Conservation (phyloP, 2,329 filamentous ascomycete genomes). For the Aspergillus neotritici region DNA sequence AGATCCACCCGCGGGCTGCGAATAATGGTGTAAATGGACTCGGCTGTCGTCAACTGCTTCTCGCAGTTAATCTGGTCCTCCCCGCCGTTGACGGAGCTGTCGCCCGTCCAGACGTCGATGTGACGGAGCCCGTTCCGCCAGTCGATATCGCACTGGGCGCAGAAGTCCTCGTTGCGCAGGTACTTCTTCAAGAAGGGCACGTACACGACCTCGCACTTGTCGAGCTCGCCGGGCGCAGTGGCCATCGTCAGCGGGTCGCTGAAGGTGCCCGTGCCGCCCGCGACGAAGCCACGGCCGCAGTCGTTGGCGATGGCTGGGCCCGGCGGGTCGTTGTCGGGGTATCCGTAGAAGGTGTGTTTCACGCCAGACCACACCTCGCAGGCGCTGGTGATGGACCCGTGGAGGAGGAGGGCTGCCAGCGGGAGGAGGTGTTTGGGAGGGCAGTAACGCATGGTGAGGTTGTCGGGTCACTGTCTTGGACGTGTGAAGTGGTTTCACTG, state of each 20-base stretch:
- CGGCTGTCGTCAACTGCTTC: slow-evolving; percentile 28
- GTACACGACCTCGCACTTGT: slow-evolving; percentile 43
- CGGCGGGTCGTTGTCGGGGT: slow-evolving; percentile 37
- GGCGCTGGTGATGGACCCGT: no score
- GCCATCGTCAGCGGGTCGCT: slow-evolving; percentile 42
- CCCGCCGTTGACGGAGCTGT: slow-evolving; percentile 25
- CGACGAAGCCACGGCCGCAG: slow-evolving; percentile 32
- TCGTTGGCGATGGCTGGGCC: slow-evolving; percentile 33
- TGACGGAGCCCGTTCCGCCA: slow-evolving; percentile 23
- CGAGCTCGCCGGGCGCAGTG: slow-evolving; percentile 37
- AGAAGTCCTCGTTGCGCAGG: slow-evolving; percentile 34
- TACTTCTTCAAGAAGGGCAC: slow-evolving; percentile 44
- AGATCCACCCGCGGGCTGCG: slow-evolving; percentile 25
- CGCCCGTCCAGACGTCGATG: slow-evolving; percentile 39
- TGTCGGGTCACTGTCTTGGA: no score
- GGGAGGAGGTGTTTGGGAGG: no score
- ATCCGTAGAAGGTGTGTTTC: slow-evolving; percentile 37
- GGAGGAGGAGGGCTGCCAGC: no score
- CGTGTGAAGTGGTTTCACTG: no score
- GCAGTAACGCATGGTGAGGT: no score
- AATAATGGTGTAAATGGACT: slow-evolving; percentile 23
- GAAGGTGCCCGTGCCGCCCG: slow-evolving; percentile 42
- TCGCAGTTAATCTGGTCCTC: slow-evolving; percentile 34
- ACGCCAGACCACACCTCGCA: no score
- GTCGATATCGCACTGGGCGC: slow-evolving; percentile 26